Evolutionary conservation across 2,329 filamentous ascomycete genomes (phyloP).

Genomic region (Colletotrichum lupini): DNA sequence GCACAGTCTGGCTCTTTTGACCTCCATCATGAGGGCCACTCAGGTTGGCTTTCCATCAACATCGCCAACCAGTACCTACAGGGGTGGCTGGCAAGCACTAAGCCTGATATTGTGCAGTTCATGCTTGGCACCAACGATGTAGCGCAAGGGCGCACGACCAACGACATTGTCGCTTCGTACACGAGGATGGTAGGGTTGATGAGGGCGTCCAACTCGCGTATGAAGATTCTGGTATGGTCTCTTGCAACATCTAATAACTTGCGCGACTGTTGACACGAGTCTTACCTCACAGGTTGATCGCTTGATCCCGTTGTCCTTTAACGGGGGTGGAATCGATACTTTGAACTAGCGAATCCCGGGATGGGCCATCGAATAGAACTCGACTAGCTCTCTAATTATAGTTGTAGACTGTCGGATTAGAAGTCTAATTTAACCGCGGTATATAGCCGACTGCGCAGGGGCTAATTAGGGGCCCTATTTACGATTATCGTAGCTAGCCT

Average conservation of each 20-base stretch:
- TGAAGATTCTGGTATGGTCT: conserved; percentile 52
- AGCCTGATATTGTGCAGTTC: conserved; percentile 56
- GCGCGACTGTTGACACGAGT: not conserved
- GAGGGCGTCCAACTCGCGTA: conserved; percentile 48
- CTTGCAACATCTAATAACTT: not conserved
- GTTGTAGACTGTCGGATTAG: conserved; percentile 55
- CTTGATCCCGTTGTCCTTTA: conserved; percentile 50
- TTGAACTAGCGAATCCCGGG: conserved; percentile 51
- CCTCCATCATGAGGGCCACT: conserved; percentile 56
- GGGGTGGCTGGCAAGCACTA: conserved; percentile 49
- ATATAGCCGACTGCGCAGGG: no score
- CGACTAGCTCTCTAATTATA: conserved; percentile 50
- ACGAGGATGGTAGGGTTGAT: conserved; percentile 51
- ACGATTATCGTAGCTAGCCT: no score
- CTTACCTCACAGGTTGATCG: conserved; percentile 47
- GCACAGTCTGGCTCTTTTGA: conserved; percentile 46
- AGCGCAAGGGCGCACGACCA: conserved; percentile 41
- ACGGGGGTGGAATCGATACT: conserved; percentile 41
- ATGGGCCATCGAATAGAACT: conserved; percentile 50
- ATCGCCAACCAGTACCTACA: conserved; percentile 54
- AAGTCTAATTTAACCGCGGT: no score
- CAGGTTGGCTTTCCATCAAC: conserved; percentile 54
- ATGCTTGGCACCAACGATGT: conserved; percentile 60
- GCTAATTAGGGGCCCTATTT: no score
- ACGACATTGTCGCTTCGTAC: conserved; percentile 52